phyloP scores from a whole-genome alignment of 768 basidiomycete genomes.

The Lactarius hatsudake region DNA sequence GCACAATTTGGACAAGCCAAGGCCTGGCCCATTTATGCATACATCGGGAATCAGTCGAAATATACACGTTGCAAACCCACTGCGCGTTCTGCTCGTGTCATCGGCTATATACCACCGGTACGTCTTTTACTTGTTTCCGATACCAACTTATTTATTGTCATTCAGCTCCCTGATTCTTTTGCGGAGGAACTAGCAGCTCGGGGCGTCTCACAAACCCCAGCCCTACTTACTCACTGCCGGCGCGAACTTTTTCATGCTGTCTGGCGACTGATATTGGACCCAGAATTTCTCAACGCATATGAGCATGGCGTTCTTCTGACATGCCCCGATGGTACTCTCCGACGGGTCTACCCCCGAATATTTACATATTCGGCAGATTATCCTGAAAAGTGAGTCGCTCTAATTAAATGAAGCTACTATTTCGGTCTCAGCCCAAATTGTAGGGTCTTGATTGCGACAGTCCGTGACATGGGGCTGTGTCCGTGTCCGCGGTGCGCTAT shows the following conservation, averaged over 20 bases:
- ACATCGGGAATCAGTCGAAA: conserved; percentile 30
- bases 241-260: conserved; percentile 31
- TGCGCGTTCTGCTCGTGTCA: conserved; percentile 24
- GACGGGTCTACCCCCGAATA: conserved; percentile 29
- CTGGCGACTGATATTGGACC: conserved; percentile 27
- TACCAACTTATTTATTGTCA: too few relatives aligned
- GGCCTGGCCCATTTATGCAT: conserved; percentile 31
- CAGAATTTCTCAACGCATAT: conserved; percentile 29
- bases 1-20: conserved; percentile 29
- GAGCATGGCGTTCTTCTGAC: conserved; percentile 28
- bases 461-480: too few relatives aligned
- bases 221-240: conserved; percentile 25
- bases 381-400: conserved; percentile 32
- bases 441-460: not conserved
- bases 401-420: not conserved
- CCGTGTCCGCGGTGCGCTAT: too few relatives aligned
- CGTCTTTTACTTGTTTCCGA: too few relatives aligned
- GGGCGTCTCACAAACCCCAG: not conserved
- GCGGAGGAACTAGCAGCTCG: conserved; percentile 20
- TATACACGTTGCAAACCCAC: conserved; percentile 15
- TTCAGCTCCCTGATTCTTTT: conserved; percentile 23
- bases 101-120: conserved; percentile 29
- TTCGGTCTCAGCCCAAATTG: too few relatives aligned
- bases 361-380: conserved; percentile 31
- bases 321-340: conserved; percentile 28